Conservation (phyloP, 305 asterid species). For the Fraxinus ornus region DNA sequence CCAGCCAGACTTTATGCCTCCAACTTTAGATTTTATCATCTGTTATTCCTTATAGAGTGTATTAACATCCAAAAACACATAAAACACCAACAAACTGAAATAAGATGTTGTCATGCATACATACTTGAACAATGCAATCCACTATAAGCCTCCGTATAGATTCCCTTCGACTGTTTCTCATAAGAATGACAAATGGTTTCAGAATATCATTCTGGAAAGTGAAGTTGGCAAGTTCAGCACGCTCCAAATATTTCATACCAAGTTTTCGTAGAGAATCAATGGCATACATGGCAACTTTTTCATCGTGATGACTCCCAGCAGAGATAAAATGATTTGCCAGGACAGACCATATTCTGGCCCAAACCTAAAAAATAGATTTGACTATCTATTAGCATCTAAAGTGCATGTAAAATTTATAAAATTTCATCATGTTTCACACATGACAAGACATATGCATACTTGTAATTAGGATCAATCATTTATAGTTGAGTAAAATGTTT, state of each 20-base stretch:
- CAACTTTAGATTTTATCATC: constrained; percentile 99
- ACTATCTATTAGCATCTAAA: constrained; percentile 14
- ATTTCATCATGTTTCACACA: constrained; percentile 15
- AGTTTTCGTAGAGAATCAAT: constrained; percentile 98
- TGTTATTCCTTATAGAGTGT: constrained; percentile 43
- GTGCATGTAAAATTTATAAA: constrained; percentile 8
- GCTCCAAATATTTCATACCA: constrained; percentile 98
- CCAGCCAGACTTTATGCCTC: constrained; percentile 99
- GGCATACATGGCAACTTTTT: constrained; percentile 99
- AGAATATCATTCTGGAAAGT: constrained; percentile 98
- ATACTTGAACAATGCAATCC: constrained; percentile 97
- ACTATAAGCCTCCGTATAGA: constrained; percentile 90
- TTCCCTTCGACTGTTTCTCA: constrained; percentile 90
- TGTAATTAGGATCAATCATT: not conserved
- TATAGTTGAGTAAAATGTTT: not conserved
- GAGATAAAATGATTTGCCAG: constrained; percentile 91
- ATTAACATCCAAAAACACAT: constrained; percentile 29
- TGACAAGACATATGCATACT: constrained; percentile 11
- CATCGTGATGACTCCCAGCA: constrained; percentile 99
- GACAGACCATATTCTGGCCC: constrained; percentile 99
- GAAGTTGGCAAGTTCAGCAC: constrained; percentile 98
- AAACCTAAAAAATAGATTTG: constrained; percentile 60
- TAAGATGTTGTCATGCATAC: constrained; percentile 32
- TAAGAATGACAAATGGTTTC: constrained; percentile 94
- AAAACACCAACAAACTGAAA: constrained; percentile 13